A percentile compares a stretch with the other conserved stretches of the same genome.
phyloP scores from a whole-genome alignment of 208 protist genomes.

The Wallacemonas sp. region DNA sequence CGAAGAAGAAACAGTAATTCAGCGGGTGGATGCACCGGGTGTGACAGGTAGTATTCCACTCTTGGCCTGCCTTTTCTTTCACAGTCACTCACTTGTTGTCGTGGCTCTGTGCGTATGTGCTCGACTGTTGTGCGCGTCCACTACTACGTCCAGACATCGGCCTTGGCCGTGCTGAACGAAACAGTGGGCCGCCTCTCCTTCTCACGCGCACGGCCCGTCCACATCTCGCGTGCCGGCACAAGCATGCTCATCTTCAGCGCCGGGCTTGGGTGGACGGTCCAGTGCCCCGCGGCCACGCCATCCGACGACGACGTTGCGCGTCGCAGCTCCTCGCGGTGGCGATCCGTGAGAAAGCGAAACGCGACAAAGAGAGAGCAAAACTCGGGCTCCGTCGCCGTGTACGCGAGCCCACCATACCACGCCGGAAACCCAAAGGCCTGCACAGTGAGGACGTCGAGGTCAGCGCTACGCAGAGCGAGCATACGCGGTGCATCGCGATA shows the following conservation, averaged over 20 bases:
- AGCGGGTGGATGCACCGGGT: too few species aligned
- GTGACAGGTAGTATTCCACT: too few species aligned
- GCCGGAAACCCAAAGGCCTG: conserved; percentile 59
- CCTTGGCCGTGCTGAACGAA: conserved; percentile 20
- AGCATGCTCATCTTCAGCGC: conserved; percentile 12
- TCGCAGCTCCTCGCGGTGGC: background rate
- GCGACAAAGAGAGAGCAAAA: conserved; percentile 11
- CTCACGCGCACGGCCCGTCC: background rate
- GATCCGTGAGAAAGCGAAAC: conserved; percentile 13
- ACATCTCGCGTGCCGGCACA: background rate
- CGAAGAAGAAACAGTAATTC: too few species aligned
- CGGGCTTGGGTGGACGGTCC: background rate
- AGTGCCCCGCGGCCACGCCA: background rate
- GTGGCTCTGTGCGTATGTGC: too few species aligned
- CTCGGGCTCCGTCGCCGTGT: conserved; percentile 39
- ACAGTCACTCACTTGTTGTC: too few species aligned
- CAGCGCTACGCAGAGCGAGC: conserved; percentile 15
- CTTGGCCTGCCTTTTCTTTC: too few species aligned
- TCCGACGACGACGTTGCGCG: too few species aligned
- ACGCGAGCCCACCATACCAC: conserved; percentile 47
- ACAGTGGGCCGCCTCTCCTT: background rate
- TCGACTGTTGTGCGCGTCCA: background rate
- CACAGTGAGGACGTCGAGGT: conserved; percentile 55
- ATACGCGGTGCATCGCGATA: conserved; percentile 1
- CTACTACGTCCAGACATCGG: conserved; percentile 17